phyloP scores from a whole-genome alignment of 495 filamentous ascomycete genomes.

The Xylaria flabelliformis region DNA sequence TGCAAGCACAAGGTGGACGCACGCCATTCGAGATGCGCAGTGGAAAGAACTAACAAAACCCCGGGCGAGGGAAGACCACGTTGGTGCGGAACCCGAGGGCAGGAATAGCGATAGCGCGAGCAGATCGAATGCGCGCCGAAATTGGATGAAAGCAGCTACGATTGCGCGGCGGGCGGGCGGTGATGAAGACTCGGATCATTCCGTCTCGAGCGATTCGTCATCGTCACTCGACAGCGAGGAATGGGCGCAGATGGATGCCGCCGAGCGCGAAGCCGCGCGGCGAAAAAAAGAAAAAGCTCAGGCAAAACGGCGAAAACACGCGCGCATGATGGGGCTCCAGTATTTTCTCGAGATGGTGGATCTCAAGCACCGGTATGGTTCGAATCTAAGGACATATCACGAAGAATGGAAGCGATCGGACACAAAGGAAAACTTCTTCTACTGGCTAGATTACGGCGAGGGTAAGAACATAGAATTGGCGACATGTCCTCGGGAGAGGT shows the following conservation, averaged over 20 bases:
- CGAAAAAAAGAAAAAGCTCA: slow-evolving; percentile 54
- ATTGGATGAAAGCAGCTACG: slow-evolving; percentile 75
- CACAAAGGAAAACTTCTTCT: slow-evolving; percentile 90
- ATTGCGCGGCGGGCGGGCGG: slow-evolving; percentile 74
- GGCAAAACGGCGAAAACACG: slow-evolving; percentile 56
- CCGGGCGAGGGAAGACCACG: slow-evolving; percentile 41
- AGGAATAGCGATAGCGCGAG: slow-evolving; percentile 23
- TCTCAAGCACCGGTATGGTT: slow-evolving; percentile 84
- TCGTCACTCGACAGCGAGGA: slow-evolving; percentile 41
- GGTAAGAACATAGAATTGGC: slow-evolving; percentile 65
- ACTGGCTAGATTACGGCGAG: slow-evolving; percentile 90
- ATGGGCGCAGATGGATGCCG: slow-evolving; percentile 43
- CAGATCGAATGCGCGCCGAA: slow-evolving; percentile 57
- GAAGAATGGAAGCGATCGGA: slow-evolving; percentile 77
- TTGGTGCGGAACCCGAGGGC: slow-evolving; percentile 15
- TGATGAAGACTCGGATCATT: slow-evolving; percentile 58
- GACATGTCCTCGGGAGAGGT: slow-evolving; percentile 65
- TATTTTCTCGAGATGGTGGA: slow-evolving; percentile 97
- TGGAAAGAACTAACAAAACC: slow-evolving; percentile 63
- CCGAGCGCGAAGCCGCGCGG: slow-evolving; percentile 44
- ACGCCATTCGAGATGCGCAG: slow-evolving; percentile 69
- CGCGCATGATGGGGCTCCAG: slow-evolving; percentile 83
- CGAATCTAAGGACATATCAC: slow-evolving; percentile 85
- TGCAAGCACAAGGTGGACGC: slow-evolving; percentile 71
- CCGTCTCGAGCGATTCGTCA: slow-evolving; percentile 33